phyloP scores from a whole-genome alignment of 495 filamentous ascomycete species.

The Penicillium parvum region DNA sequence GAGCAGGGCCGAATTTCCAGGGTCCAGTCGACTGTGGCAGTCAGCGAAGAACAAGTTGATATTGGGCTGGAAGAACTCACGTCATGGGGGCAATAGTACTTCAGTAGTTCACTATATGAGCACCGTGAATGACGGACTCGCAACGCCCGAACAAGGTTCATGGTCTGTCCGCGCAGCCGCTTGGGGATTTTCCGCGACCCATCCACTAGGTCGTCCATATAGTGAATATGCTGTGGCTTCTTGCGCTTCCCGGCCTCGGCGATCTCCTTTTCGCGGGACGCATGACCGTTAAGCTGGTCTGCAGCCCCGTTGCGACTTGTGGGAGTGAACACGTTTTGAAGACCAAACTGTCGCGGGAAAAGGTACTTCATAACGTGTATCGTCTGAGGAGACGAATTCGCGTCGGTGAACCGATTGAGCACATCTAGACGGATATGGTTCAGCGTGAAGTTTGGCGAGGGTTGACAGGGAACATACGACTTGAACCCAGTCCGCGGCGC shows the following conservation, averaged over 20 bases:
- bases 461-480: slow-evolving; percentile 57
- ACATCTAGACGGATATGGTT: slow-evolving; percentile 60
- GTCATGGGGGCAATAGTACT: slow-evolving; percentile 70
- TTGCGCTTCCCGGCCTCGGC: slow-evolving; percentile 18
- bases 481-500: slow-evolving; percentile 69
- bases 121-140: slow-evolving; percentile 69
- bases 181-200: slow-evolving; percentile 57
- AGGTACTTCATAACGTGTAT: slow-evolving; percentile 84
- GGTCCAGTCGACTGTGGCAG: slow-evolving; percentile 26
- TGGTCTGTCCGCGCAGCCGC: slow-evolving; percentile 60
- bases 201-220: neutral
- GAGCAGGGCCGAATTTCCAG: slow-evolving; percentile 21
- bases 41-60: slow-evolving; percentile 2
- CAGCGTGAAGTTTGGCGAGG: neutral
- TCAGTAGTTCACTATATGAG: slow-evolving; percentile 68
- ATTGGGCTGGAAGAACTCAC: slow-evolving; percentile 39
- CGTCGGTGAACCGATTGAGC: slow-evolving; percentile 64
- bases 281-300: slow-evolving; percentile 76
- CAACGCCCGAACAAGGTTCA: slow-evolving; percentile 59
- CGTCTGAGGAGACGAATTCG: slow-evolving; percentile 46
- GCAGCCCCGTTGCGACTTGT: slow-evolving; percentile 59
- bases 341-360: slow-evolving; percentile 83
- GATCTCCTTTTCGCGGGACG: slow-evolving; percentile 80
- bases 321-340: slow-evolving; percentile 85
- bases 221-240: neutral